Evolutionary conservation across 768 basidiomycete species (phyloP).

Genomic region (Macrolepiota dolichaula): DNA sequence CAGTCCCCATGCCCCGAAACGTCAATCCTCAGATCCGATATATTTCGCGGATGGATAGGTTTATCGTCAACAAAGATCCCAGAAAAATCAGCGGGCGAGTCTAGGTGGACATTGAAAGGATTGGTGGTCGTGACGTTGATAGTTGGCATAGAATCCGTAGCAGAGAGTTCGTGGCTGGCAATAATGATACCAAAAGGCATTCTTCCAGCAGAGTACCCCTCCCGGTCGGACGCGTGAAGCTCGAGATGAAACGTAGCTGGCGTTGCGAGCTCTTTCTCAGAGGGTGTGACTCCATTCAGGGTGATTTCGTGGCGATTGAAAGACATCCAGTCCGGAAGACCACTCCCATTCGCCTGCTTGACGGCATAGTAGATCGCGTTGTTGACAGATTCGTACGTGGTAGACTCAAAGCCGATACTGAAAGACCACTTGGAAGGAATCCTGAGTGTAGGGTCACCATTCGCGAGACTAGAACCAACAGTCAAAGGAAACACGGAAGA

Average conservation of each 20-base stretch:
- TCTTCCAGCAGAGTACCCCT: constrained; percentile 62
- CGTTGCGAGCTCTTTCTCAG: constrained; percentile 30
- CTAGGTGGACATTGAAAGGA: constrained; percentile 48
- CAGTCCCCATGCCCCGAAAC: constrained; percentile 50
- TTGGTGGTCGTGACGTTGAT: constrained; percentile 68
- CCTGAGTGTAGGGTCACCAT: constrained; percentile 53
- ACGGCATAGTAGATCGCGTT: constrained; percentile 61
- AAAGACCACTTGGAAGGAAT: constrained; percentile 87
- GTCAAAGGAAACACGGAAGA: constrained; percentile 74
- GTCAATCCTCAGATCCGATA: constrained; percentile 57
- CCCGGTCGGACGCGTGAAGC: constrained; percentile 68
- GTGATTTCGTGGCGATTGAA: constrained; percentile 71
- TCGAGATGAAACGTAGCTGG: constrained; percentile 47
- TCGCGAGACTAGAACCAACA: constrained; percentile 53
- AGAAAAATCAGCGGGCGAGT: constrained; percentile 55
- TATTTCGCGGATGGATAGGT: constrained; percentile 53
- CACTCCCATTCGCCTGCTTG: constrained; percentile 60
- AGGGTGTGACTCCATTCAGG: constrained; percentile 75
- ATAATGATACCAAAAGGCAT: constrained; percentile 66
- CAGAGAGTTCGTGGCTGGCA: constrained; percentile 65
- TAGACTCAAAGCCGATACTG: constrained; percentile 75
- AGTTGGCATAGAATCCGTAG: constrained; percentile 46
- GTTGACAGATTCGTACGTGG: constrained; percentile 48
- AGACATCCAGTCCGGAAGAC: constrained; percentile 69
- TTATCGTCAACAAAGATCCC: constrained; percentile 63